Evolutionary conservation across 768 basidiomycete genomes (phyloP).

Genomic region (Dentipellis fragilis): DNA sequence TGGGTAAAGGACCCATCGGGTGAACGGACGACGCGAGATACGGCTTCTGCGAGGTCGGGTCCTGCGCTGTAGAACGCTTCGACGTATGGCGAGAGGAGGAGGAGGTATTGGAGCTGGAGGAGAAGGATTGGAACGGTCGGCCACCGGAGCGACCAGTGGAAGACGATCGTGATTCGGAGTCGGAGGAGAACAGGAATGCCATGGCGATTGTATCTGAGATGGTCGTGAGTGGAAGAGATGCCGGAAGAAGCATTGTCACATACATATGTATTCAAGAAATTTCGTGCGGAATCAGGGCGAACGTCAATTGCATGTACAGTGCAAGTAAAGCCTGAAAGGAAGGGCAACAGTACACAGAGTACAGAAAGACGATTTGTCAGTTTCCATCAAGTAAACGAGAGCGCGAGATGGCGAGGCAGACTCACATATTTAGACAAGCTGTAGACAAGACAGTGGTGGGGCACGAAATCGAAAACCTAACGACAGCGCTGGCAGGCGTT

Average conservation of each 20-base stretch:
- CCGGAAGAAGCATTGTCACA: neutral
- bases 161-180: conserved; percentile 2
- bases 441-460: neutral
- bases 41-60: neutral
- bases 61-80: neutral
- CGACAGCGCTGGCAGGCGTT: neutral
- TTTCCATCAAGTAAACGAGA: neutral
- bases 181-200: conserved; percentile 11
- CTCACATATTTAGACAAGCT: neutral
- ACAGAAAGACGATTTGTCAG: neutral
- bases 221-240: neutral
- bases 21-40: neutral
- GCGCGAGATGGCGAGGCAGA: neutral
- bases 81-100: neutral
- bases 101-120: conserved; percentile 1
- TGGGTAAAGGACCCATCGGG: neutral
- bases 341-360: neutral
- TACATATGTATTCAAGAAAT: neutral
- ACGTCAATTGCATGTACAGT: conserved; percentile 8
- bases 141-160: neutral
- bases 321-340: conserved; percentile 3
- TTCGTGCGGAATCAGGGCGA: conserved; percentile 5
- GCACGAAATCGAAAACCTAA: neutral
- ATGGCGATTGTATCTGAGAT: conserved; percentile 3
- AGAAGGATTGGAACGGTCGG: conserved; percentile 6